Evolutionary conservation across 805 yeast genomes (phyloP), one percentile per base, ranked within the genome.

Genomic region (Sugiyamaella mastotermitis): DNA sequence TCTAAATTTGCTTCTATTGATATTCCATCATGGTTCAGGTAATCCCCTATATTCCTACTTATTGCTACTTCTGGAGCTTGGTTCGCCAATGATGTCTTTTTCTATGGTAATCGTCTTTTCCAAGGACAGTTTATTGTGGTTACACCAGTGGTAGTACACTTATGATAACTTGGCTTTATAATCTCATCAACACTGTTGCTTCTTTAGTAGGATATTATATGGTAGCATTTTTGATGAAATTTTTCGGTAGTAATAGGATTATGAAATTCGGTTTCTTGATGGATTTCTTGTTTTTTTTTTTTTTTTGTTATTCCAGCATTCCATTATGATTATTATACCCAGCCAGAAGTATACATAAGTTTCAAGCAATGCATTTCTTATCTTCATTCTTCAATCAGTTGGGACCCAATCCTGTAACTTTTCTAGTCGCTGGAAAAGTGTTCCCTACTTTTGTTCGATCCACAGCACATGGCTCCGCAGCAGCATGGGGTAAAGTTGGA

Each of bases 1-100:
- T 82, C 86, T 51, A 95, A 96, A 51, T 64, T 49, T 71, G 45
- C 61, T 81, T 60, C 94, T 95, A 31, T 72, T 68, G 34, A 87
- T 87, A 71, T 87, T 75, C 71, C 83, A 96, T 74, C 65, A 86
- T 95, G 50, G 87, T 83, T 61, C 95, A 94, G 50, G 96, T 84
- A 71, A 84, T 94, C 38, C 96, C 95, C 66, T 80, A n/a, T 61
- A 55, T 51, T 53, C 61, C 13, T 47, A 42, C 51, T 77, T 28
- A 41, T 74, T 16, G 81, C 80, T 30, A 72, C 79, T 9, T 64
- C 74, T 45, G 68, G 66, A 24, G 64, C 75, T 49, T 78, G 83
- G 83, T 78, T 76, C 62, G 63, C 73, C 48, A 73, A 74, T 53
- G 83, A 78, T 60, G 75, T 78, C 43, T 78, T 75, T 49, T 71